Percentiles rank a stretch among this genome's conserved stretches.
These are phyloP conservation scores for Cadophora gregata DNA, from an alignment of 2,329 filamentous ascomycete species.

Conservation along the genomic window DNA sequence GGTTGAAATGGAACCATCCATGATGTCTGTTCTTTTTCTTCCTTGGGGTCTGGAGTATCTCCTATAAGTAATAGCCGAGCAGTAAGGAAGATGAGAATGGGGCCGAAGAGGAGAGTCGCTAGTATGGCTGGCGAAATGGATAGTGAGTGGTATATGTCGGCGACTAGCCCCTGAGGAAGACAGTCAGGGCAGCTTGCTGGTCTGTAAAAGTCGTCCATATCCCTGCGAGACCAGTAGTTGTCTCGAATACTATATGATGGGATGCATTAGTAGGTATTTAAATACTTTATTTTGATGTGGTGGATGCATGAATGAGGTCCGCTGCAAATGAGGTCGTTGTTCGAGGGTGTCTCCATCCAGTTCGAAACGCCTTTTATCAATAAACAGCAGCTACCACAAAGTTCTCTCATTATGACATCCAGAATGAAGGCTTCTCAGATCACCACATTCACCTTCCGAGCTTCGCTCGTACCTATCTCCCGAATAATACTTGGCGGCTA, in stretches of 20 bases:
- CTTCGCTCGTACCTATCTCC: neutral
- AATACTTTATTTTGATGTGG: neutral
- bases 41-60: constrained; percentile 13
- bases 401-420: neutral
- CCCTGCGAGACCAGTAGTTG: constrained; percentile 1
- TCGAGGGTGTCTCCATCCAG: constrained; percentile 22
- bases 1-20: constrained; percentile 44
- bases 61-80: constrained; percentile 38
- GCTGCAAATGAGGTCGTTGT: neutral
- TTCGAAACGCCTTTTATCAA: constrained; percentile 9
- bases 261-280: neutral
- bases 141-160: constrained; percentile 15
- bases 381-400: constrained; percentile 8
- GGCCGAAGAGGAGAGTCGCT: constrained; percentile 32
- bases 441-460: neutral
- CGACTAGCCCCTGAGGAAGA: constrained; percentile 14
- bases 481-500: neutral
- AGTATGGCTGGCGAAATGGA: constrained; percentile 26
- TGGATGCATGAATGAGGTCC: neutral
- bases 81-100: constrained; percentile 33
- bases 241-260: neutral
- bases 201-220: constrained; percentile 37
- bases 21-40: constrained; percentile 44
- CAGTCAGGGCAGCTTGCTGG: constrained; percentile 9
- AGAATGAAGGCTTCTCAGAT: neutral